Evolutionary conservation across 441 rosid genomes (phyloP).

Genomic region (Mallotus repandus): DNA sequence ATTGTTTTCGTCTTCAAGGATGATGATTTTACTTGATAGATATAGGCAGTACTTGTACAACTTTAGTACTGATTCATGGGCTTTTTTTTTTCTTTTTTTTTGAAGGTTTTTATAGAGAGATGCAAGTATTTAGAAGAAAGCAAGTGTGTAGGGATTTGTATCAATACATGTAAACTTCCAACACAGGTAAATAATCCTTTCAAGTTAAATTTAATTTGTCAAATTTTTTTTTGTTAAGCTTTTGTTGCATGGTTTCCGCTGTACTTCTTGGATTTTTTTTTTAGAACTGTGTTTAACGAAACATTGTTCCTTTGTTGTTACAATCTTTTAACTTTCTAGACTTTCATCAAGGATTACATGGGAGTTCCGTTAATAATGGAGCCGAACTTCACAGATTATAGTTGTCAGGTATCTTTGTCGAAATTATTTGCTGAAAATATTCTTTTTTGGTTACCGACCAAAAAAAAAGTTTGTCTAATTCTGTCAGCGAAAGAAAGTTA

Average conservation of each 20-base stretch:
- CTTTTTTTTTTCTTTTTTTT: not conserved
- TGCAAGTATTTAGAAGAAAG: slow-evolving; percentile 92
- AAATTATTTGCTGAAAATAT: no score
- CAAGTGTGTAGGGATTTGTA: slow-evolving; percentile 78
- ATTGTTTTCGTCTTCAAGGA: not conserved
- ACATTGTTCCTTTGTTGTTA: not conserved
- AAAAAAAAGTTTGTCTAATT: no score
- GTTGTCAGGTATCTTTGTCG: slow-evolving; percentile 62
- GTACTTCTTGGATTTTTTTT: not conserved
- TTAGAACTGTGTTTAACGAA: not conserved
- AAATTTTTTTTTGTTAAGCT: no score
- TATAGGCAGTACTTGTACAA: not conserved
- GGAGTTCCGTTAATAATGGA: slow-evolving; percentile 83
- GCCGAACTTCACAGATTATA: slow-evolving; percentile 81
- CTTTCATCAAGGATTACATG: slow-evolving; percentile 76
- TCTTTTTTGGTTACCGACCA: no score
- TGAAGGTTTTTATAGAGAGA: slow-evolving; percentile 81
- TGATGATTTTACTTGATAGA: not conserved
- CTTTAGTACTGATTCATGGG: not conserved
- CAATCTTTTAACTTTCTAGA: slow-evolving; percentile 33
- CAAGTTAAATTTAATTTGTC: no score
- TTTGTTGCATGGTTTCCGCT: no score
- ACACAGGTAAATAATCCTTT: slow-evolving; percentile 55
- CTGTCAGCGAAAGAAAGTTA: no score
- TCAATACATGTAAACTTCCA: slow-evolving; percentile 86